Conservation (phyloP, 768 basidiomycete species). For the Lactarius hengduanensis region DNA sequence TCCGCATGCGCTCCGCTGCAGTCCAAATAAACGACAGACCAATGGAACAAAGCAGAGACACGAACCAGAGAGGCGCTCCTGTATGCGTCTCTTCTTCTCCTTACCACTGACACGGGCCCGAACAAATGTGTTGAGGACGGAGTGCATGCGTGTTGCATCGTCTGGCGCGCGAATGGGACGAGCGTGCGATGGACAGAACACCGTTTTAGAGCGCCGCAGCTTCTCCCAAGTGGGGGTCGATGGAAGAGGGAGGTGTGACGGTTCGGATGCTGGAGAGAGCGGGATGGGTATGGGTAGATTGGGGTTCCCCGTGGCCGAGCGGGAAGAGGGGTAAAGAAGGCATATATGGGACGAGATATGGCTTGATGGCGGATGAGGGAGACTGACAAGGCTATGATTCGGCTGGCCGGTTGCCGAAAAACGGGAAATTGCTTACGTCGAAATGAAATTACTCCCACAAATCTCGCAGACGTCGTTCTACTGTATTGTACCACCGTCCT, state of each 20-base stretch:
- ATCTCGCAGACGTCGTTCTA: no score
- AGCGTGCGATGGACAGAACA: not conserved
- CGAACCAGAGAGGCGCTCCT: not conserved
- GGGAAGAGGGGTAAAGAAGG: constrained; percentile 61
- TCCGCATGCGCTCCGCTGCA: not conserved
- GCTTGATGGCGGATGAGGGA: no score
- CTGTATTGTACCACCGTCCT: no score
- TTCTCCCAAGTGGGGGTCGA: not conserved
- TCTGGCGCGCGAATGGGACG: not conserved
- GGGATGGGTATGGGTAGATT: not conserved
- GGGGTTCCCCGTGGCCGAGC: constrained; percentile 47
- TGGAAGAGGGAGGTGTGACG: not conserved
- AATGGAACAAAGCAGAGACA: not conserved
- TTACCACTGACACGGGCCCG: not conserved
- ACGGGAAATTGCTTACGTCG: no score
- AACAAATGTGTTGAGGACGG: not conserved
- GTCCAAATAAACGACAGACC: not conserved
- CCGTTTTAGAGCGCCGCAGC: not conserved
- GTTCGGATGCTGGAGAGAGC: not conserved
- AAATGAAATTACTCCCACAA: no score
- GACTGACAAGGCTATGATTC: no score
- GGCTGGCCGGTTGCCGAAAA: no score
- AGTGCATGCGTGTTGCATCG: not conserved
- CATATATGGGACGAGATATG: constrained; percentile 46
- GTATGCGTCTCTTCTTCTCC: not conserved